These are phyloP conservation scores for Citeromyces nyonsensis DNA, from an alignment of 805 yeast genomes.

Conservation along the genomic window DNA sequence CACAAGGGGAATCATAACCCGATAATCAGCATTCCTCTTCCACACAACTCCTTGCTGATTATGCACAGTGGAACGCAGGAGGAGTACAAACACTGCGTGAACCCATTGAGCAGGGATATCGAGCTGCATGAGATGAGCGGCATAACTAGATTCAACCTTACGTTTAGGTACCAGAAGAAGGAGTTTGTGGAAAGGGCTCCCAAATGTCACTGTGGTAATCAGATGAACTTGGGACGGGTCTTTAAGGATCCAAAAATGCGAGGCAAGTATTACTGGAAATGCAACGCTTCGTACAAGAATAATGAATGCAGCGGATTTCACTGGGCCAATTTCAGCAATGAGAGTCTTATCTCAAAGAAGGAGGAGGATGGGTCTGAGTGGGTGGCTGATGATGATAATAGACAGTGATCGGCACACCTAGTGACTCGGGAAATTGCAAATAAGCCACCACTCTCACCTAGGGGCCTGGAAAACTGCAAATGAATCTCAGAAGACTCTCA, in stretches of 20 bases:
- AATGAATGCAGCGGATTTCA: slow-evolving; percentile 31
- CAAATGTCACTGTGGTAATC: slow-evolving; percentile 20
- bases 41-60: slow-evolving; percentile 53
- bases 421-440: no score
- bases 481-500: no score
- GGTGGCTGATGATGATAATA: slow-evolving; percentile 25
- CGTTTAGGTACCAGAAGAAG: slow-evolving; percentile 41
- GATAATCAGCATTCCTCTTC: slow-evolving; percentile 39
- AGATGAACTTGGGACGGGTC: slow-evolving; percentile 43
- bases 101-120: slow-evolving; percentile 22
- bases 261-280: slow-evolving; percentile 56
- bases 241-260: slow-evolving; percentile 25
- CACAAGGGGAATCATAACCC: slow-evolving; percentile 9
- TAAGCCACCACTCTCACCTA: no score
- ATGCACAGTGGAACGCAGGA: slow-evolving; percentile 80
- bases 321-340: slow-evolving; percentile 30
- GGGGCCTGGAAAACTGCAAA: no score
- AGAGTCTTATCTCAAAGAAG: slow-evolving; percentile 14
- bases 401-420: no score
- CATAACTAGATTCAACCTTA: slow-evolving; percentile 39
- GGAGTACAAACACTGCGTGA: slow-evolving; percentile 51
- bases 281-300: slow-evolving; percentile 28
- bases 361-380: slow-evolving; percentile 22
- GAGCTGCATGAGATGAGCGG: slow-evolving; percentile 33
- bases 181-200: slow-evolving; percentile 20